phyloP scores from a whole-genome alignment of 2,329 filamentous ascomycete genomes.

The Macroventuria anomochaeta region DNA sequence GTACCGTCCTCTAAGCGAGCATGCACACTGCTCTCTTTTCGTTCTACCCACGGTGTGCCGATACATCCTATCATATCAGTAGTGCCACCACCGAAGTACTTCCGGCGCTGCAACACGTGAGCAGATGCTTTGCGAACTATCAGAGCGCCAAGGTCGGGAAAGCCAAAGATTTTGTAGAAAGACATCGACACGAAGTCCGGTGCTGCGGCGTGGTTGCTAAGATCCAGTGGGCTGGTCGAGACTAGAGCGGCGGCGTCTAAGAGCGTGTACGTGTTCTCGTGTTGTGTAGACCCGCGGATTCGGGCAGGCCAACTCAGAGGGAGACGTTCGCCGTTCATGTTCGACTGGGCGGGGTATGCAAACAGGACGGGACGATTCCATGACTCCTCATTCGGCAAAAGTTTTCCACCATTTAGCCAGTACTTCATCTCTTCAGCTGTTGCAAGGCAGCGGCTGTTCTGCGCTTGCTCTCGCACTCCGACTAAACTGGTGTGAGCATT shows the following conservation, averaged over 20 bases:
- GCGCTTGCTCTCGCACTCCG: conserved; percentile 75
- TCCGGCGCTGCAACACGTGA: conserved; percentile 58
- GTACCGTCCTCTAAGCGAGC: conserved; percentile 72
- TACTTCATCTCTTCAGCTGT: conserved; percentile 66
- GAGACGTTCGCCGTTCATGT: conserved; percentile 81
- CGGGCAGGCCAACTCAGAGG: conserved; percentile 65
- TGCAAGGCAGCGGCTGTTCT: conserved; percentile 67
- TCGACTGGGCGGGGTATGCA: conserved; percentile 88
- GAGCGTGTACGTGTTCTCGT: conserved; percentile 68
- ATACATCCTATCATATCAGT: conserved; percentile 63
- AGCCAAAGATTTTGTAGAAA: conserved; percentile 96
- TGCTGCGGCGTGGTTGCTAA: conserved; percentile 62
- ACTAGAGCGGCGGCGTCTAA: conserved; percentile 72
- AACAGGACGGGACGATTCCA: conserved; percentile 57
- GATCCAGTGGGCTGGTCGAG: conserved; percentile 66
- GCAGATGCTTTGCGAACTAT: conserved; percentile 77
- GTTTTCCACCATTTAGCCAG: conserved; percentile 61
- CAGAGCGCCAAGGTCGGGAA: conserved; percentile 85
- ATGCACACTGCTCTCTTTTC: conserved; percentile 61
- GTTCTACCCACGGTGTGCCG: conserved; percentile 62
- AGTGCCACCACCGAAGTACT: conserved; percentile 73
- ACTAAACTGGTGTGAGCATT: conserved; percentile 87
- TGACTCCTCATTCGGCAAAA: conserved; percentile 18
- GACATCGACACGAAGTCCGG: conserved; percentile 87
- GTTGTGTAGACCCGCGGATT: conserved; percentile 25